Conservation (phyloP, 176 grass and related monocot genomes). For the Coix lacrymajobi region DNA sequence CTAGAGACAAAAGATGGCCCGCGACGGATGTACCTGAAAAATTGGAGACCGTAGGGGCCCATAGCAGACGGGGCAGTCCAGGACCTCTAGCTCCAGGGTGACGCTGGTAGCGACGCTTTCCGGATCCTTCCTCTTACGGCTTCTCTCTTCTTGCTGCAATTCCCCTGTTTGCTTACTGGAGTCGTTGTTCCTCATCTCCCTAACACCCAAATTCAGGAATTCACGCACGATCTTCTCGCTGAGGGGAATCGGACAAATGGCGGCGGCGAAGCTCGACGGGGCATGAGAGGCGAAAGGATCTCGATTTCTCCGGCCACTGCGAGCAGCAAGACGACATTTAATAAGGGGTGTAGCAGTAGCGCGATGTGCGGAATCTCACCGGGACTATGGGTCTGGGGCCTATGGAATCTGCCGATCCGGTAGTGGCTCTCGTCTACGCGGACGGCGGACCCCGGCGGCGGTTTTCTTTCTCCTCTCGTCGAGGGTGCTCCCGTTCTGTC, state of each 20-base stretch:
- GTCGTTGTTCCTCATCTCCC: not conserved
- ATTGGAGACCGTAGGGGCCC: conserved; percentile 16
- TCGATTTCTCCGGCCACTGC: not conserved
- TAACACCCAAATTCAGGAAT: not conserved
- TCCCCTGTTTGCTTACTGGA: not conserved
- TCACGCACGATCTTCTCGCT: not conserved
- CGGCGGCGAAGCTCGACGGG: not conserved
- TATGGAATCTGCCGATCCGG: not conserved
- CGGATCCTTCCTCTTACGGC: not conserved
- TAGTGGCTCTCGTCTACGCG: not conserved
- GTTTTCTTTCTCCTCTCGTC: not conserved
- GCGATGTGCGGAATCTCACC: not conserved
- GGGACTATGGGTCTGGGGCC: not conserved
- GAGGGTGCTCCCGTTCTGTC: not conserved
- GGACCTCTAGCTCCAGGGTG: conserved; percentile 24
- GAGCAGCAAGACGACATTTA: not conserved
- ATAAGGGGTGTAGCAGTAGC: not conserved
- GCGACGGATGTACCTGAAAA: not conserved
- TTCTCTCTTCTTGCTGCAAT: not conserved
- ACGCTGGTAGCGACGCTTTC: not conserved
- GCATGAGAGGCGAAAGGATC: not conserved
- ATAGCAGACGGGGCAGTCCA: conserved; percentile 45
- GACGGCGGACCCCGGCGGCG: not conserved
- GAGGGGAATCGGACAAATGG: not conserved
- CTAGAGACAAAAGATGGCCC: not conserved